Percentiles rank a stretch among this genome's conserved stretches.
These are phyloP conservation scores for Blastobotrys elegans DNA, from an alignment of 1,139 yeast genomes.

Conservation along the genomic window DNA sequence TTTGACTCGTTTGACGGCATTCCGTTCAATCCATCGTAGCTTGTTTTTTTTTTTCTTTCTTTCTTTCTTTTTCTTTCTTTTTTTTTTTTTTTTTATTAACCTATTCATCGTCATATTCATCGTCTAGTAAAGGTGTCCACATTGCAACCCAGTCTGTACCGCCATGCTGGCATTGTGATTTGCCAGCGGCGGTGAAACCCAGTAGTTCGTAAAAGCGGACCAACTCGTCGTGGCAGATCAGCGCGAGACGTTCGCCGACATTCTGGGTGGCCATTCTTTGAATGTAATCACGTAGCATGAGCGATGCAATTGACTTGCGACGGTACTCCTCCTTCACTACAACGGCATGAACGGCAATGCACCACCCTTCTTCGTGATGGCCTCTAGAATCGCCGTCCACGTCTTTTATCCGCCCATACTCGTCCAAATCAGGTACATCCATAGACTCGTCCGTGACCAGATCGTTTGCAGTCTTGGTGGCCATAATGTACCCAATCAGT, in stretches of 20 bases:
- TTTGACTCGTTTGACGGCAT: constrained; percentile 26
- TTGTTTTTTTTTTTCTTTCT: too few species aligned
- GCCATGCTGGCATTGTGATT: constrained; percentile 54
- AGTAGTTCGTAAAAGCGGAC: constrained; percentile 73
- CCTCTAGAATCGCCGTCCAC: constrained; percentile 45
- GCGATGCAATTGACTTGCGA: constrained; percentile 75
- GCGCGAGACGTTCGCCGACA: constrained; percentile 70
- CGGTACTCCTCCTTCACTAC: constrained; percentile 76
- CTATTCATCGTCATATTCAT: constrained; percentile 28
- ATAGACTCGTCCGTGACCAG: constrained; percentile 61
- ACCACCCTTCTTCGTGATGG: constrained; percentile 69
- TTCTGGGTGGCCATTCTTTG: constrained; percentile 86
- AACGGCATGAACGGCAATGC: constrained; percentile 78
- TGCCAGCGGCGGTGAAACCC: constrained; percentile 67
- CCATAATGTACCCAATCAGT: constrained; percentile 78
- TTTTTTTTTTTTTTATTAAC: too few species aligned
- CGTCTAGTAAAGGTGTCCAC: constrained; percentile 47
- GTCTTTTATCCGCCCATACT: constrained; percentile 25
- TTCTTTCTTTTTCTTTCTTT: too few species aligned
- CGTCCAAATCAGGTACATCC: constrained; percentile 48
- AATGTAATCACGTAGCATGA: constrained; percentile 80
- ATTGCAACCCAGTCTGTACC: constrained; percentile 64
- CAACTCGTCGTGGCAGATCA: constrained; percentile 66
- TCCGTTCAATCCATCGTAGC: constrained; percentile 30
- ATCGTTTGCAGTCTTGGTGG: constrained; percentile 59